Conservation (phyloP, 148 eudicot genomes). For the Rhododendron vialii region DNA sequence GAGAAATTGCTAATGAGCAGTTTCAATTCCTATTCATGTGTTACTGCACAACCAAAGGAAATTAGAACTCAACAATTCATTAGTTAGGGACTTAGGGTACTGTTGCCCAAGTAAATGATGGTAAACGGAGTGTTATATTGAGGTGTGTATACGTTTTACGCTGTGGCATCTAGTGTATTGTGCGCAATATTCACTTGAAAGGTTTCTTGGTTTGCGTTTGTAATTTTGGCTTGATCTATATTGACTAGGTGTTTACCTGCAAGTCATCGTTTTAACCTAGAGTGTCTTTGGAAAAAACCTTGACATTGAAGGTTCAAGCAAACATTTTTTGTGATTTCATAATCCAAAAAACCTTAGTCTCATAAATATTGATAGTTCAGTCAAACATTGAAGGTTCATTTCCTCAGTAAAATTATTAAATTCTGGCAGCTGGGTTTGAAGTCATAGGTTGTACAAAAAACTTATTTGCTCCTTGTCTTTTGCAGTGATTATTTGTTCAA, state of each 20-base stretch:
- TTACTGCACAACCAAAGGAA: background rate
- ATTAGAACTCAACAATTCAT: background rate
- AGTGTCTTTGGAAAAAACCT: background rate
- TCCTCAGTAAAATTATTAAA: background rate
- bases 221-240: background rate
- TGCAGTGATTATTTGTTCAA: conserved; percentile 48
- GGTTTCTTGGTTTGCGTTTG: background rate
- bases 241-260: background rate
- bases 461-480: background rate
- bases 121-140: background rate
- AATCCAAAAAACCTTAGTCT: background rate
- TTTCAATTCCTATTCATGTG: background rate
- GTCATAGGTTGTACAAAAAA: background rate
- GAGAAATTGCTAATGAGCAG: background rate
- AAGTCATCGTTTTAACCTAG: background rate
- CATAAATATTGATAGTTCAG: background rate
- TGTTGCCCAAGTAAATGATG: background rate
- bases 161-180: background rate
- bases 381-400: background rate
- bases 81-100: background rate
- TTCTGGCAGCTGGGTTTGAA: background rate
- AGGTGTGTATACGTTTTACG: background rate
- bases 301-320: background rate
- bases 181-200: background rate
- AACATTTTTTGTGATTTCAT: background rate